A percentile compares a stretch with the other conserved stretches of the same genome.
phyloP scores from a whole-genome alignment of 345 rosid species.

The Salix brachista region DNA sequence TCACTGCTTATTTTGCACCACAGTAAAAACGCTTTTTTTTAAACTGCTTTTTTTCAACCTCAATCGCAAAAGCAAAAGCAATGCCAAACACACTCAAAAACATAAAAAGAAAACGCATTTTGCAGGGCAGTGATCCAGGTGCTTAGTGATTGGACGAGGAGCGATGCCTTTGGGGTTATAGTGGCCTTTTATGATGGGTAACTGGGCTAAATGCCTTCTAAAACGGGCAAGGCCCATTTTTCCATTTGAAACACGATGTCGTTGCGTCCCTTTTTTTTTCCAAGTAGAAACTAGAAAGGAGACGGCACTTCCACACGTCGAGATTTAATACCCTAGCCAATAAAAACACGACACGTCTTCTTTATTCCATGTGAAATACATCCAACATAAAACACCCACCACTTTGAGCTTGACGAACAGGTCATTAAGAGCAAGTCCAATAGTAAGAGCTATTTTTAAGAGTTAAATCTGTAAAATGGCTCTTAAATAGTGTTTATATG shows the following conservation, averaged over 20 bases:
- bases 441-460: too few relatives aligned
- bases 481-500: too few relatives aligned
- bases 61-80: too few relatives aligned
- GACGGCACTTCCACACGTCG: conserved; percentile 12
- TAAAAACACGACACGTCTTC: conserved; percentile 14
- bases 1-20: too few relatives aligned
- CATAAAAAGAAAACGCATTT: too few relatives aligned
- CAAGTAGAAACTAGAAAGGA: background rate
- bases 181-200: background rate
- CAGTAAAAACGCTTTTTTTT: too few relatives aligned
- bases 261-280: background rate
- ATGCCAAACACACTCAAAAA: too few relatives aligned
- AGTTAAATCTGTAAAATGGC: too few relatives aligned
- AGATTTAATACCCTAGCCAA: conserved; percentile 3
- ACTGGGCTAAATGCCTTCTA: background rate
- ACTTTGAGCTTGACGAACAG: background rate
- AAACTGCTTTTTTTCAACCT: too few relatives aligned
- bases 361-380: background rate
- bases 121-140: background rate
- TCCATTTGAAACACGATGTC: background rate
- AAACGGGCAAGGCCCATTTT: background rate
- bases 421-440: too few relatives aligned
- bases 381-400: background rate
- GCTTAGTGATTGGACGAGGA: too few relatives aligned
- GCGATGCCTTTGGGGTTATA: background rate